phyloP scores from a whole-genome alignment of 2,329 filamentous ascomycete genomes.

The Pseudocercospora macadamiae region DNA sequence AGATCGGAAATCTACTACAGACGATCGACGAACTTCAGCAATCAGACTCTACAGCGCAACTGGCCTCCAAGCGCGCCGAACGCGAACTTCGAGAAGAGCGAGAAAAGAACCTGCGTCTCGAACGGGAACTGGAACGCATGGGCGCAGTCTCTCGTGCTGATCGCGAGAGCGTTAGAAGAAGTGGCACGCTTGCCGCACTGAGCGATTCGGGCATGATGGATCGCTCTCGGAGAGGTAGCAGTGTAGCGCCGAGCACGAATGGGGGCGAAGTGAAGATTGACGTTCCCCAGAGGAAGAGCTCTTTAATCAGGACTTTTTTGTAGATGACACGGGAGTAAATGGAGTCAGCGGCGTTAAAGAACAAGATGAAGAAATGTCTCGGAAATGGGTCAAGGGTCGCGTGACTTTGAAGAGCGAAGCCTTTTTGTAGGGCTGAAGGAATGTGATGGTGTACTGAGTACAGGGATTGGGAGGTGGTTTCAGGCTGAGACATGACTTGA shows the following conservation, averaged over 20 bases:
- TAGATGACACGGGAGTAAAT: slow-evolving; percentile 37
- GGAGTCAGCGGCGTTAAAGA: slow-evolving; percentile 23
- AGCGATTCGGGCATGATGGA: slow-evolving; percentile 45
- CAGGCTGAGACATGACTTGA: not conserved
- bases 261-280: slow-evolving; percentile 39
- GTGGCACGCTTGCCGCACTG: slow-evolving; percentile 37
- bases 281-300: slow-evolving; percentile 46
- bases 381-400: slow-evolving; percentile 4
- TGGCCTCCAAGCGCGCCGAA: slow-evolving; percentile 82
- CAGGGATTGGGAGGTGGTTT: not conserved
- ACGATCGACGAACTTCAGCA: slow-evolving; percentile 94
- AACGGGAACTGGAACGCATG: slow-evolving; percentile 74
- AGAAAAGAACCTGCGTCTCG: slow-evolving; percentile 78
- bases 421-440: slow-evolving; percentile 23
- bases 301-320: slow-evolving; percentile 56
- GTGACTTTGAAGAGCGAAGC: slow-evolving; percentile 27
- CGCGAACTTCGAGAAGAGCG: slow-evolving; percentile 86
- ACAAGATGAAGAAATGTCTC: slow-evolving; percentile 7
- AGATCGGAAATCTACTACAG: slow-evolving; percentile 82
- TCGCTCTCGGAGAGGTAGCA: slow-evolving; percentile 46
- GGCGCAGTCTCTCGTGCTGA: slow-evolving; percentile 73
- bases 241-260: slow-evolving; percentile 39
- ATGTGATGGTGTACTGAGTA: not conserved
- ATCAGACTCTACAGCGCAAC: slow-evolving; percentile 78
- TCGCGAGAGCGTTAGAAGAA: slow-evolving; percentile 46